phyloP scores from a whole-genome alignment of 768 basidiomycete genomes.

The Aureoboletus auriporus region DNA sequence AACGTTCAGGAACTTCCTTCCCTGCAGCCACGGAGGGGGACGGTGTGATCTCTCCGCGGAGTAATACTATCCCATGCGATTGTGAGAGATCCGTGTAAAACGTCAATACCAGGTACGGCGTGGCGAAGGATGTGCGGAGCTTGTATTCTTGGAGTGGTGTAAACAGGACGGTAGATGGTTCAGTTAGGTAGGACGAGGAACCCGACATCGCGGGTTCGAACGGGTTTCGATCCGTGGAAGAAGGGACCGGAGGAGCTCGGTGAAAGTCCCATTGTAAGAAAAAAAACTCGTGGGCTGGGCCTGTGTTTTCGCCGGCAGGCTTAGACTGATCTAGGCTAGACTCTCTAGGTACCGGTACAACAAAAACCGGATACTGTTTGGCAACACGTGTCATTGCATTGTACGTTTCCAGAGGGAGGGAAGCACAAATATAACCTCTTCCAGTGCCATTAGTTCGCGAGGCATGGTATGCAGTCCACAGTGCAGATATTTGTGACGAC shows the following conservation, averaged over 20 bases:
- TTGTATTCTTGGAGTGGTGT: constrained; percentile 95
- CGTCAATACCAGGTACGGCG: constrained; percentile 86
- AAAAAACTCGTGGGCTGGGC: constrained; percentile 68
- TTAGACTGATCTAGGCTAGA: constrained; percentile 19
- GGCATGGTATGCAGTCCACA: constrained; percentile 90
- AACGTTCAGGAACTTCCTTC: constrained; percentile 29
- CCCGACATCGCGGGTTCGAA: constrained; percentile 35
- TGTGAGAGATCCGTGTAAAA: constrained; percentile 85
- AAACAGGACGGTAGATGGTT: constrained; percentile 77
- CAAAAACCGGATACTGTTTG: constrained; percentile 68
- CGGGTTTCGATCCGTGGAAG: constrained; percentile 38
- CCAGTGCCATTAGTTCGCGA: constrained; percentile 77
- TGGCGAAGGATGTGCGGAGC: constrained; percentile 74
- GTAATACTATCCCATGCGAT: constrained; percentile 77
- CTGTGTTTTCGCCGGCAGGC: constrained; percentile 30
- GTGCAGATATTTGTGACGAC: constrained; percentile 64
- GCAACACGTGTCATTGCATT: constrained; percentile 61
- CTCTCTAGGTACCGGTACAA: constrained; percentile 73
- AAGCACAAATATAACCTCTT: constrained; percentile 81
- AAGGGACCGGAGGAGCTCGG: constrained; percentile 58
- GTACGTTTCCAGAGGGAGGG: constrained; percentile 72
- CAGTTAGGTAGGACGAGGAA: constrained; percentile 38
- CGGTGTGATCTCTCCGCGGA: constrained; percentile 90
- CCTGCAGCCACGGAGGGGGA: constrained; percentile 40
- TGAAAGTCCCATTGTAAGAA: constrained; percentile 91